Evolutionary conservation across 345 rosid genomes (phyloP), one percentile per base, ranked within the genome.

Genomic region (Psidium friedrichsthalianum): DNA sequence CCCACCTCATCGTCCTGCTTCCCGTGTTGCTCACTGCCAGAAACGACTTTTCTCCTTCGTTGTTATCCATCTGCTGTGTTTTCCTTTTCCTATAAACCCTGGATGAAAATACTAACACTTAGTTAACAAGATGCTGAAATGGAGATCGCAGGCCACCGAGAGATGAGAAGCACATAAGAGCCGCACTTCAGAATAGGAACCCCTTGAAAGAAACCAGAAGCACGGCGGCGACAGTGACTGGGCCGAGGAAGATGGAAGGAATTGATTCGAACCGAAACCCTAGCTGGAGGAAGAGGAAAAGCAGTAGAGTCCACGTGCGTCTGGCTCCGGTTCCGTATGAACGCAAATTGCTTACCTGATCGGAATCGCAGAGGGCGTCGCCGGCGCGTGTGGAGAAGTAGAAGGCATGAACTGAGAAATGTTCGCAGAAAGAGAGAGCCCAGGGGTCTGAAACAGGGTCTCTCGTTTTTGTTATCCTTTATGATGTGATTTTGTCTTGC

Each of bases 1-100:
- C 27, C 25, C 89, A 94, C 99, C 98, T 94, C 98, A 82, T 91
- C 96, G 58, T 93, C 94, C 90, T 90, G 98, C 92, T 94, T 95
- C 32, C 90, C 87, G 83, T 81, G 91, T 42, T 88, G 90, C 86
- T 90, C 95, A 42, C 89, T 89, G 81, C 86, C 89, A 64, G 78
- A 64, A 64, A 83, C 92, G 94, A 81, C 82, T 78, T 78, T 85
- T 93, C 96, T 59, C 94, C 96, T 81, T 93, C 96, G 54, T 78
- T 83, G 61, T 27, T 84, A 74, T 55, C 83, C 55, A 51, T 74
- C 84, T 18, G 47, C 78, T 32, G 36, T 32, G 36, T 10, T 5
- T 32, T 32, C 32, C 58, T 56, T 36, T 21, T 10, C 78, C 44
- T 69, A 40, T 8, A 32, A 18, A 69, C 42, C 78, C 78, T 21